Conservation (phyloP, 495 filamentous ascomycete species). For the Penicillium atrosanguineum region DNA sequence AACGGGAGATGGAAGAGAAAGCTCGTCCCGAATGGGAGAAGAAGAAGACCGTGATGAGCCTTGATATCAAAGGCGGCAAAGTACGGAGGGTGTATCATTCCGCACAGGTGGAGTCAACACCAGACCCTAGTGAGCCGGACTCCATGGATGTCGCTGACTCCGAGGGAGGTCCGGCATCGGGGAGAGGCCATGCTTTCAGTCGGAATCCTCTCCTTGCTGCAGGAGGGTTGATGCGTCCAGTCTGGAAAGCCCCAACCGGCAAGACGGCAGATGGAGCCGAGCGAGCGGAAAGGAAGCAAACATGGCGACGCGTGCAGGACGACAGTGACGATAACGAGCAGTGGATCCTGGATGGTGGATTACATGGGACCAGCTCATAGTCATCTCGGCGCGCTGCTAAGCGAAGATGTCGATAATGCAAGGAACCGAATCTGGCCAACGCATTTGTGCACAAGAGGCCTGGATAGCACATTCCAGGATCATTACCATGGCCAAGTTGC, state of each 20-base stretch:
- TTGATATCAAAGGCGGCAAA: constrained; percentile 77
- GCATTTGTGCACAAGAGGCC: not conserved
- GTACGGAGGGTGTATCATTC: constrained; percentile 70
- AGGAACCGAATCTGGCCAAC: not conserved
- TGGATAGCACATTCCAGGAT: not conserved
- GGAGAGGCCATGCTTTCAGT: constrained; percentile 65
- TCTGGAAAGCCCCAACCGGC: constrained; percentile 61
- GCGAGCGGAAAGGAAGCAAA: constrained; percentile 47
- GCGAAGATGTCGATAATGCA: not conserved
- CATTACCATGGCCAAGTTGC: not conserved
- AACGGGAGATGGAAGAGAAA: constrained; percentile 88
- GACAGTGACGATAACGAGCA: constrained; percentile 86
- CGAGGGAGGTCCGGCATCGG: not conserved
- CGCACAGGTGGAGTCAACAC: constrained; percentile 27
- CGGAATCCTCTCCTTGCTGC: constrained; percentile 72
- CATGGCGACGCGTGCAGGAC: constrained; percentile 90
- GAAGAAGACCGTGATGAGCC: constrained; percentile 78
- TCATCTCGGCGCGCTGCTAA: not conserved
- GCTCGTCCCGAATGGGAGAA: constrained; percentile 92
- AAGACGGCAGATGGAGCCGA: constrained; percentile 35
- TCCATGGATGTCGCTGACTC: constrained; percentile 31
- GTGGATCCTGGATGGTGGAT: constrained; percentile 85
- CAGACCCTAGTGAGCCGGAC: constrained; percentile 37
- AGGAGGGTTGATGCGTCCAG: constrained; percentile 73
- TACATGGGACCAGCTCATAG: constrained; percentile 51